These are phyloP conservation scores for Candida sojae DNA, from an alignment of 1,139 yeast species.

Conservation along the genomic window DNA sequence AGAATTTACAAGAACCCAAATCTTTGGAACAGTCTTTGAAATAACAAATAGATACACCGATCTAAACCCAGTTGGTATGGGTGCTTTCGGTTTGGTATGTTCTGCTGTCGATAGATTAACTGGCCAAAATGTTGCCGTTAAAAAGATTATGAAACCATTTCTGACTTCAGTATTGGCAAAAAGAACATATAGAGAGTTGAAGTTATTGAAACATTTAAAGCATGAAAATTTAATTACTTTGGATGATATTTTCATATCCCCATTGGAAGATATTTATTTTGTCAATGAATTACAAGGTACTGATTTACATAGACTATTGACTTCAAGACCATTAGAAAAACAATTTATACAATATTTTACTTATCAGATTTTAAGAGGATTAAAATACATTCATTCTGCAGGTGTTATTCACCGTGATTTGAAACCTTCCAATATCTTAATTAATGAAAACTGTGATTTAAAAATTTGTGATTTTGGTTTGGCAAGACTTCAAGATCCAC, in stretches of 20 bases:
- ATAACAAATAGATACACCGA: constrained; percentile 90
- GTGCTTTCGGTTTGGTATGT: constrained; percentile 97
- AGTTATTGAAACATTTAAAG: constrained; percentile 85
- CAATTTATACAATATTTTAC: constrained; percentile 96
- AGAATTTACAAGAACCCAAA: constrained; percentile 54
- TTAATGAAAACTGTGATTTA: constrained; percentile 93
- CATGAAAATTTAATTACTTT: constrained; percentile 93
- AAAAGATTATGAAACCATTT: constrained; percentile 97
- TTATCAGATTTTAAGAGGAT: constrained; percentile 89
- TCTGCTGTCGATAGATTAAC: constrained; percentile 93
- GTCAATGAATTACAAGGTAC: constrained; percentile 98
- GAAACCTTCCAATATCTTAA: constrained; percentile 88
- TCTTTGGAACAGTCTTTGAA: constrained; percentile 89
- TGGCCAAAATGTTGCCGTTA: constrained; percentile 92
- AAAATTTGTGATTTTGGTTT: constrained; percentile 97
- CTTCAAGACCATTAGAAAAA: constrained; percentile 91
- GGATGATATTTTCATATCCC: constrained; percentile 92
- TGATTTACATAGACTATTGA: constrained; percentile 85
- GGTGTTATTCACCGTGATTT: constrained; percentile 96
- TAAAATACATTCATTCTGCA: constrained; percentile 94
- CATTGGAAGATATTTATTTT: constrained; percentile 93
- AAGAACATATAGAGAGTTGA: constrained; percentile 93
- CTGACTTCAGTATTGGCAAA: constrained; percentile 93
- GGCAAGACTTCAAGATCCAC: constrained; percentile 97
- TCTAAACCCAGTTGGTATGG: constrained; percentile 98